Evolutionary conservation across 306 rosid genomes (phyloP), one percentile per base, ranked within the genome.

Genomic region (Cucurbita ficifolia): DNA sequence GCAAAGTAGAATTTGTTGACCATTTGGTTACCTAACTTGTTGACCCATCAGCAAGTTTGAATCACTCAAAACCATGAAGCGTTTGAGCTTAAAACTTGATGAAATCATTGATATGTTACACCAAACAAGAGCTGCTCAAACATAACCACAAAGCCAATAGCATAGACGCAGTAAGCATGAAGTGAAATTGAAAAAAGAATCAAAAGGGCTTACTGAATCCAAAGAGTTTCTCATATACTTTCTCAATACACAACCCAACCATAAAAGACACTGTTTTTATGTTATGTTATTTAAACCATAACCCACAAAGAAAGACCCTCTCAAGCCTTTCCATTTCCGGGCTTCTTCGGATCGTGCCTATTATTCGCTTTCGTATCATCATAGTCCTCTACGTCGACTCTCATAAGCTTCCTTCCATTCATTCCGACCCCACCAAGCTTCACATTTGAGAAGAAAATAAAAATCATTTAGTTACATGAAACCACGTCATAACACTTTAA

Each of bases 311-410:
- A 11, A 4, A 13, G 58, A 16, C 59, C 9, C 45, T 42, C 21
- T 76, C 38, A 76, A 54, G 79, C 75, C 56, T 76, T 67, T 60
- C 79, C 79, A 76, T 45, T 69, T 6, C 75, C 75, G 3, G 79
- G 68, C 39, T 56, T 76, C 79, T 69, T 76, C 39, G 75, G 79
- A 43, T 76, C 79, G 16, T 76, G 79, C 50, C 38, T 68, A 21
- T 35, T 8, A 38, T 76, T 76, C 10, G 79, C 75, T 55, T 39
- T 49, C 0, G 75, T 49, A 4, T 76, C 75, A 24, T 76, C 79
- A 2, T 76, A 76, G 52, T 76, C 79, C 1, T 52, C 56, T 22
- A 76, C 1, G 40, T 67, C 38, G 7, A 65, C 38, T 53, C 59
- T 45, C 79, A 76, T 38, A 39, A 65, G 75, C 57, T 76, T 76